A percentile compares a stretch with the other conserved stretches of the same genome.
phyloP scores from a whole-genome alignment of 176 grass and related monocot species.

The Phoenix dactylifera region DNA sequence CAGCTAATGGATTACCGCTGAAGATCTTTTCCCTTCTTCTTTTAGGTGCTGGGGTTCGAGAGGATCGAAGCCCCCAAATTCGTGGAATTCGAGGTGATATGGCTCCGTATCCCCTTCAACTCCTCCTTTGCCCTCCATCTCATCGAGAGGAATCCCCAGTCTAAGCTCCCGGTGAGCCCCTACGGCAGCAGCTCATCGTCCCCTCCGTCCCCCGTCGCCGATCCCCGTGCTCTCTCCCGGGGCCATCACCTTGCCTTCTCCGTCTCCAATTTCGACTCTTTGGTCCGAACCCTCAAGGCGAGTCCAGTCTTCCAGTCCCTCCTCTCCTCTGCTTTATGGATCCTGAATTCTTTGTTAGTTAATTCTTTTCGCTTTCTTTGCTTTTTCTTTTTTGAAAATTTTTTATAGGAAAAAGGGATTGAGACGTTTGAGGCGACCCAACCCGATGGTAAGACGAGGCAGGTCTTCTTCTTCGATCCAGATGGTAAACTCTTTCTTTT shows the following conservation, averaged over 20 bases:
- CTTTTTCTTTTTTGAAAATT: background rate
- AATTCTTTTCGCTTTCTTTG: background rate
- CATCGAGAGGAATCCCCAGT: conserved; percentile 65
- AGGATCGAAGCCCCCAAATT: conserved; percentile 33
- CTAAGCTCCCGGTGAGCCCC: conserved; percentile 18
- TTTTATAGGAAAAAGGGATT: conserved; percentile 34
- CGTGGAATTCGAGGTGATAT: conserved; percentile 48
- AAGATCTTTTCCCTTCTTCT: background rate
- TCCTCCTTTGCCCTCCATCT: conserved; percentile 55
- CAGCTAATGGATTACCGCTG: too few relatives aligned
- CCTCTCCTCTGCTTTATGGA: background rate
- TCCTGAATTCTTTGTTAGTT: background rate
- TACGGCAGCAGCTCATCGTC: background rate
- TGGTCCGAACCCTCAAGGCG: conserved; percentile 30
- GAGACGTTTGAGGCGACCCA: conserved; percentile 61
- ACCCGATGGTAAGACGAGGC: conserved; percentile 60
- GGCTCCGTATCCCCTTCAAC: conserved; percentile 41
- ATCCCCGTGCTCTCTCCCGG: conserved; percentile 37
- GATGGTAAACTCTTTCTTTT: conserved; percentile 33
- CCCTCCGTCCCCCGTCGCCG: conserved; percentile 2
- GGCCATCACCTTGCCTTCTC: conserved; percentile 71
- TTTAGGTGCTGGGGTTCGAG: conserved; percentile 63
- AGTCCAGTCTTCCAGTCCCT: too few relatives aligned
- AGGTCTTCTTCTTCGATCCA: conserved; percentile 98
- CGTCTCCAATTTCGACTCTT: conserved; percentile 70